Base-by-base conservation (phyloP, 1,284 basidiomycete genomes). In the Heterobasidion occidentale region DNA sequence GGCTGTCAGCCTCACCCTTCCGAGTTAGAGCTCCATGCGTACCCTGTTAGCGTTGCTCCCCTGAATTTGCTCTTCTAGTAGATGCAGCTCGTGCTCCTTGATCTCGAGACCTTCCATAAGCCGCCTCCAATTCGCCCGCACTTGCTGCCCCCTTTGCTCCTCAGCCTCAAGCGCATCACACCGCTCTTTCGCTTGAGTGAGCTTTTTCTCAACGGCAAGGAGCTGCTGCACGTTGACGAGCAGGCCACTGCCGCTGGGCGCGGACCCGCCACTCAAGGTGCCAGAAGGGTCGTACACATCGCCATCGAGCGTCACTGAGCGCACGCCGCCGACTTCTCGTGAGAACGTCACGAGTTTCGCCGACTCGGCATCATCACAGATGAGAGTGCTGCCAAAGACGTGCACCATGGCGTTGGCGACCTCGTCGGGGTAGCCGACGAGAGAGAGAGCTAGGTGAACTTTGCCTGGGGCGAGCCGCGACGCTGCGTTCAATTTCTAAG, bases 281-380 rank as follows among this genome's bases (percentile, higher is more conserved):
- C 97, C 97, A 3, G 90, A 90, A 0, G 97, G 96, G 64, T 99
- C 96, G 71, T 99, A 99, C 7, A 98, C 86, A 66, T 99, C 97
- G 15, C 97, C 97, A 33, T 94, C 88, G 17, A 96, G 77, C 1
- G 97, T 99, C 53, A 99, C 94, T 11, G 91, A 94, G 58, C 88
- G 88, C 59, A 90, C 83, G 14, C 49, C 49, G 9, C 85, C 80
- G 15, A 89, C 80, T 33, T 86, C 79, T 7, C 71, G 75, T 27
- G 78, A 71, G 74, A 98, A 99, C 0, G 97, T 98, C 46, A 98
- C 91, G 0, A 77, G 75, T 67, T 95, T 93, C 8, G 97, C 97
- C 0, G 94, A 83, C 35, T 88, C 86, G 3, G 94, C 85, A 67
- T 97, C 94, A 48, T 88, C 85, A 68, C 95, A 98, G 66, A 99